Conservation (phyloP, 2,329 filamentous ascomycete genomes). For the Aspergillus persii region DNA sequence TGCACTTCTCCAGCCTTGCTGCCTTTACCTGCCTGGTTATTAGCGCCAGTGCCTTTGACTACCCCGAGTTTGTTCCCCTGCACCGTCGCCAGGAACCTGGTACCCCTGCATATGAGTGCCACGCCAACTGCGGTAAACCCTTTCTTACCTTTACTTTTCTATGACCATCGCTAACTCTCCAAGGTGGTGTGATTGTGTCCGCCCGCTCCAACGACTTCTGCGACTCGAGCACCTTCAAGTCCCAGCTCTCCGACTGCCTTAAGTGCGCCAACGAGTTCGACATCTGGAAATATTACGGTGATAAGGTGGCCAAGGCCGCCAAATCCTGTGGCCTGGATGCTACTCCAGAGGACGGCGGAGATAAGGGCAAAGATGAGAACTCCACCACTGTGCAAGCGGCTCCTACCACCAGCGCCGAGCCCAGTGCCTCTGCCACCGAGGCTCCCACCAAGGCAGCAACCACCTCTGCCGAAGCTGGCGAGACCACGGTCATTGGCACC, state of each 20-base stretch:
- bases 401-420: not conserved
- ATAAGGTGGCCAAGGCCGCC: constrained; percentile 38
- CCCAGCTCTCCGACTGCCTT: constrained; percentile 33
- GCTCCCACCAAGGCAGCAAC: not conserved
- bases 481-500: not conserved
- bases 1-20: not conserved
- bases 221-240: constrained; percentile 25
- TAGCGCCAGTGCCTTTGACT: constrained; percentile 4
- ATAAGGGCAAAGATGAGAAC: not conserved
- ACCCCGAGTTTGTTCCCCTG: constrained; percentile 4
- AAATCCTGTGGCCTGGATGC: constrained; percentile 26
- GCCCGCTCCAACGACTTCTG: constrained; percentile 25
- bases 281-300: constrained; percentile 48
- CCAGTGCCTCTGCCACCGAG: not conserved
- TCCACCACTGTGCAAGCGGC: not conserved
- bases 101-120: constrained; percentile 34
- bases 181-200: constrained; percentile 28
- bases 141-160: not conserved
- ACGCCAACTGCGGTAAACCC: constrained; percentile 33
- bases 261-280: constrained; percentile 44
- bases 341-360: not conserved
- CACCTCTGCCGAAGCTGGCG: not conserved
- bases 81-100: constrained; percentile 18
- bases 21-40: constrained; percentile 3
- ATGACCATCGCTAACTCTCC: not conserved